phyloP scores from a whole-genome alignment of 495 filamentous ascomycete genomes.

The Annulohypoxylon stygium region DNA sequence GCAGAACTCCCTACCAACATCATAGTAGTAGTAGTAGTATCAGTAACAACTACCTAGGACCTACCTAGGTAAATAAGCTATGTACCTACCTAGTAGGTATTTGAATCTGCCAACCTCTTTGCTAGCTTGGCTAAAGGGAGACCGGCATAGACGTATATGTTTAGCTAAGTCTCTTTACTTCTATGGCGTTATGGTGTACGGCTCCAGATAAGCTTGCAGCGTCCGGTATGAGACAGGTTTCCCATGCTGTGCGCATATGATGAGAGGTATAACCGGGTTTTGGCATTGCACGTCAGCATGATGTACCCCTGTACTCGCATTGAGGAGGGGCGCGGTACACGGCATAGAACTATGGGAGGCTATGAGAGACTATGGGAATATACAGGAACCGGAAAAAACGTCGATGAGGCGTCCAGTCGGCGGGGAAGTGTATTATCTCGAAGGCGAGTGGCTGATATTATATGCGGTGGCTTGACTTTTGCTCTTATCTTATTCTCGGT shows the following conservation, averaged over 20 bases:
- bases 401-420: conserved; percentile 17
- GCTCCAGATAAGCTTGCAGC: conserved; percentile 3
- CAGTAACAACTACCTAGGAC: too few relatives aligned
- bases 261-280: conserved; percentile 1
- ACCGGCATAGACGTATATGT: not conserved
- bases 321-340: conserved; percentile 21
- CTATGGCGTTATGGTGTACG: not conserved
- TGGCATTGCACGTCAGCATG: conserved; percentile 3
- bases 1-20: not conserved
- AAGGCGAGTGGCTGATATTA: conserved; percentile 26
- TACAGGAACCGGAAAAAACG: not conserved
- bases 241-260: not conserved
- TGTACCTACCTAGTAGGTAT: not conserved
- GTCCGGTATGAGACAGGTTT: not conserved
- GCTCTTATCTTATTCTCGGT: conserved; percentile 27
- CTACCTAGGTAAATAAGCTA: not conserved
- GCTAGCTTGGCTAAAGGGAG: conserved; percentile 1
- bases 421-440: conserved; percentile 19
- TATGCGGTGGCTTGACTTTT: conserved; percentile 41
- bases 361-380: not conserved
- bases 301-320: conserved; percentile 23
- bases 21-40: too few relatives aligned
- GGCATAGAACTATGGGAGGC: conserved; percentile 5
- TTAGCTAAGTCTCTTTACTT: conserved; percentile 4
- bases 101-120: not conserved